A percentile compares a stretch with the other conserved stretches of the same genome.
Conservation (phyloP, 2,329 filamentous ascomycete species). For the Rhynchosporium secalis region DNA sequence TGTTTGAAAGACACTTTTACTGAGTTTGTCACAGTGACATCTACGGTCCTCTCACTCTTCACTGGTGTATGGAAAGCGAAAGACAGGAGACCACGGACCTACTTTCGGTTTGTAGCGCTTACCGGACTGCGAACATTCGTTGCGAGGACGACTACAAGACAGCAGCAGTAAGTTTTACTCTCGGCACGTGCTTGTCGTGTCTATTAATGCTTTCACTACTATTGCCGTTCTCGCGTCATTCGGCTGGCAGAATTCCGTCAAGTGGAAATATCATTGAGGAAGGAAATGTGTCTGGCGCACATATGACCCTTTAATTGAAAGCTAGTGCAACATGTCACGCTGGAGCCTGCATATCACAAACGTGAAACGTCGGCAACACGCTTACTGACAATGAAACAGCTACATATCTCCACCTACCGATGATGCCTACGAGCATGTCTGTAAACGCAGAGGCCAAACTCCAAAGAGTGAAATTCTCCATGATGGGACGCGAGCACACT, state of each 20-base stretch:
- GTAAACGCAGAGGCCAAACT: slow-evolving; percentile 29
- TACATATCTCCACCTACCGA: slow-evolving; percentile 30
- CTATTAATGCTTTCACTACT: not conserved
- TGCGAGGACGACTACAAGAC: slow-evolving; percentile 23
- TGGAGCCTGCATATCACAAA: not conserved
- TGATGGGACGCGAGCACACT: slow-evolving; percentile 47
- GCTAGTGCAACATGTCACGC: not conserved
- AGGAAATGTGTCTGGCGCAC: not conserved
- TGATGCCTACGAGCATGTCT: slow-evolving; percentile 29
- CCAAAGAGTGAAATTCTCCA: slow-evolving; percentile 33
- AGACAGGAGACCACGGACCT: slow-evolving; percentile 21
- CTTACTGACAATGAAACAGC: slow-evolving; percentile 14
- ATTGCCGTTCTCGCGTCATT: not conserved
- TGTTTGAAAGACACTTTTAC: not conserved
- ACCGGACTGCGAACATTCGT: slow-evolving; percentile 26
- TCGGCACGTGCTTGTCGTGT: not conserved
- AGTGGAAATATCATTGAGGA: too few species aligned
- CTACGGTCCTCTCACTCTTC: slow-evolving; percentile 24
- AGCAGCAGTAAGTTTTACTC: slow-evolving; percentile 30
- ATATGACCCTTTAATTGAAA: not conserved
- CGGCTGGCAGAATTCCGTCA: not conserved
- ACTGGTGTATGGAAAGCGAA: slow-evolving; percentile 26
- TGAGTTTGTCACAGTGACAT: slow-evolving; percentile 22
- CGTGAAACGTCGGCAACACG: not conserved
- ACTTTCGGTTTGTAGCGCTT: slow-evolving; percentile 28